Evolutionary conservation across 192 early-diverging fungal species (phyloP), one percentile per base, ranked within the genome.

Genomic region (Backusella tarrabulga): DNA sequence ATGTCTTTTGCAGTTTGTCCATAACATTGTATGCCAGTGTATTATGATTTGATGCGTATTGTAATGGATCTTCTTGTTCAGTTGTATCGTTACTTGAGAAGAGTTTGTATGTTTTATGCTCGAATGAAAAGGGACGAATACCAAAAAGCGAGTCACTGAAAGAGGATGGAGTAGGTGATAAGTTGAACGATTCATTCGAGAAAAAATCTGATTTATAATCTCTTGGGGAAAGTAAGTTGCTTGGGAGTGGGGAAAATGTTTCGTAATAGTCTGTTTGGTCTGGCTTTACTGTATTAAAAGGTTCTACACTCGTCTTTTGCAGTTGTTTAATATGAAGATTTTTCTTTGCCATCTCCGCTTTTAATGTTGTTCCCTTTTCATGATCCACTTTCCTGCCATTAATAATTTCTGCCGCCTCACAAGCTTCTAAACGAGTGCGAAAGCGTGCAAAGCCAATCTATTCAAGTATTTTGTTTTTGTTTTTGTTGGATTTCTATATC

Each of bases 401-500:
- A 69, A 99, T 87, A 38, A 95, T 84, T 76, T 97, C 94, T 44
- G 95, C 87, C 2, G 98, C 98, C 78, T 96, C 92, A 34, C 95
- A 83, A 1, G 98, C 98, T 73, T 97, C 96, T 41, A 89, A 79
- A 29, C 94, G 91, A 41, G 96, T 90, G 76, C 92, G 92, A 84
- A 99, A 99, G 80, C 97, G 97, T 73, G 96, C 98, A 80, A 99
- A 99, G 6, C 98, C 98, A 90, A 99, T 99, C 95, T 96, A 82
- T 56, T 17, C 15, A 56, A 60, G 38, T 6, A 38, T 19, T 6
- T 68, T 38, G n/a, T 68, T 38, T 40, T 40, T 40, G 38, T 7
- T 68, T 38, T 68, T 38, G 2, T 32, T 32, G 32, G 21, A 35
- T 46, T 26, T 46, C 26, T 73, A 40, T 44, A 15, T 19, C 26